A percentile compares a stretch with the other conserved stretches of the same genome.
phyloP scores from a whole-genome alignment of 176 grass and related monocot species.

The Areca catechu region DNA sequence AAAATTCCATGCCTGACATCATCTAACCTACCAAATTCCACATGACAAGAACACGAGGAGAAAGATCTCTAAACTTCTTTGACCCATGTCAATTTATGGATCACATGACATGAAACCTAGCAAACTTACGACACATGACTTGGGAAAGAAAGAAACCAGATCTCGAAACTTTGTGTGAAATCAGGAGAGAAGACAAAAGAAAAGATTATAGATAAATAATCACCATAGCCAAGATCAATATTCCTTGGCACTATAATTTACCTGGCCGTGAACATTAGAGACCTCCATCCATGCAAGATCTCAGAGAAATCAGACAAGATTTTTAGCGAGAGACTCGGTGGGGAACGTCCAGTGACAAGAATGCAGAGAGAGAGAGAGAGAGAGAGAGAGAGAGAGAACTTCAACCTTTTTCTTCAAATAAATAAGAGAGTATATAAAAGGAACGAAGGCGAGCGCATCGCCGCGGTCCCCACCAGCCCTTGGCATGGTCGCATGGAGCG shows the following conservation, averaged over 20 bases:
- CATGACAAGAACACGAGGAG: too few relatives aligned
- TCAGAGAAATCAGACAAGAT: neutral
- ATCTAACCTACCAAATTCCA: too few relatives aligned
- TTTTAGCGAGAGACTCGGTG: neutral
- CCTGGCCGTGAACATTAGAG: neutral
- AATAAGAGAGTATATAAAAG: neutral
- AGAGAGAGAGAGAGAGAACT: neutral
- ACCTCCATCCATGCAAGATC: slow-evolving; percentile 7
- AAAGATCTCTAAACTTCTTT: too few relatives aligned
- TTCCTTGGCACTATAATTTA: neutral
- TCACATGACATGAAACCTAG: too few relatives aligned
- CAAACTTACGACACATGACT: too few relatives aligned
- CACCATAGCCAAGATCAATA: neutral
- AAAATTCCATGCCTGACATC: too few relatives aligned
- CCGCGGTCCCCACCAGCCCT: neutral
- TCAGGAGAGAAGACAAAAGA: neutral
- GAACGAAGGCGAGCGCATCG: neutral
- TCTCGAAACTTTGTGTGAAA: neutral
- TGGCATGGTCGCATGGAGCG: too few relatives aligned
- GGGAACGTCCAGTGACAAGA: neutral
- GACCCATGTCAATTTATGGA: too few relatives aligned
- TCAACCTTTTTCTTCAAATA: neutral
- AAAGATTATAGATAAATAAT: neutral
- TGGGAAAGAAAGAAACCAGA: too few relatives aligned
- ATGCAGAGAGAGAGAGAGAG: too few relatives aligned